Conservation (phyloP, 2,329 filamentous ascomycete genomes). For the Coniochaeta sp. region DNA sequence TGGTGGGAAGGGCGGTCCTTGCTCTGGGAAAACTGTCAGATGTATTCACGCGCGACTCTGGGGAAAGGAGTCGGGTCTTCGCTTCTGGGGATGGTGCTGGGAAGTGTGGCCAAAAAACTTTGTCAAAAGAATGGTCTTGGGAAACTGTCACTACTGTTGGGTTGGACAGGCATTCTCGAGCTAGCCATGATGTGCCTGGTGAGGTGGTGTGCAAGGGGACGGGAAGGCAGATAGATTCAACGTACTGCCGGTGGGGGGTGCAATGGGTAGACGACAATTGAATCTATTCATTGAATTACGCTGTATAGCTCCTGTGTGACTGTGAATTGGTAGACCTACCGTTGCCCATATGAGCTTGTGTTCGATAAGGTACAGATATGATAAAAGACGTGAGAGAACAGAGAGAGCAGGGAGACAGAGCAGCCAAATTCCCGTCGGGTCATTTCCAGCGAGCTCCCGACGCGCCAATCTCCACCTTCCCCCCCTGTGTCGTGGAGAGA, state of each 20-base stretch:
- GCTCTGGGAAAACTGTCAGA: neutral
- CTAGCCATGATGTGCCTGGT: slow-evolving; percentile 22
- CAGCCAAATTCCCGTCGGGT: neutral
- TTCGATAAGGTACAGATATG: too few relatives aligned
- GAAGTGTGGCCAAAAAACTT: neutral
- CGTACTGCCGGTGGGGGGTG: slow-evolving; percentile 17
- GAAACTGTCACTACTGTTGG: neutral
- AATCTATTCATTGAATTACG: slow-evolving; percentile 37
- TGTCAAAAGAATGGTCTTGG: neutral
- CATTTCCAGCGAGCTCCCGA: neutral
- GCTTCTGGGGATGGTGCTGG: slow-evolving; percentile 1
- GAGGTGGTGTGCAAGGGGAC: neutral
- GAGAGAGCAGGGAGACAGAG: too few relatives aligned
- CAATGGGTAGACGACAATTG: slow-evolving; percentile 41
- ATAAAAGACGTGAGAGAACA: too few relatives aligned
- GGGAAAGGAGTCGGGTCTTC: neutral
- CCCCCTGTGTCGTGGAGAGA: neutral
- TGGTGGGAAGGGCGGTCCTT: slow-evolving; percentile 7
- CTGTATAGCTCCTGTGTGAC: too few relatives aligned
- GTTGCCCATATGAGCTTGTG: too few relatives aligned
- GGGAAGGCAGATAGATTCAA: slow-evolving; percentile 12
- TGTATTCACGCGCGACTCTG: neutral
- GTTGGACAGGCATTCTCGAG: slow-evolving; percentile 10
- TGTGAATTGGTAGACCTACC: too few relatives aligned
- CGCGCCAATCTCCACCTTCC: too few relatives aligned